Evolutionary conservation across 495 filamentous ascomycete species (phyloP), one percentile per base, ranked within the genome.

Genomic region (Aspergillus mulundensis): DNA sequence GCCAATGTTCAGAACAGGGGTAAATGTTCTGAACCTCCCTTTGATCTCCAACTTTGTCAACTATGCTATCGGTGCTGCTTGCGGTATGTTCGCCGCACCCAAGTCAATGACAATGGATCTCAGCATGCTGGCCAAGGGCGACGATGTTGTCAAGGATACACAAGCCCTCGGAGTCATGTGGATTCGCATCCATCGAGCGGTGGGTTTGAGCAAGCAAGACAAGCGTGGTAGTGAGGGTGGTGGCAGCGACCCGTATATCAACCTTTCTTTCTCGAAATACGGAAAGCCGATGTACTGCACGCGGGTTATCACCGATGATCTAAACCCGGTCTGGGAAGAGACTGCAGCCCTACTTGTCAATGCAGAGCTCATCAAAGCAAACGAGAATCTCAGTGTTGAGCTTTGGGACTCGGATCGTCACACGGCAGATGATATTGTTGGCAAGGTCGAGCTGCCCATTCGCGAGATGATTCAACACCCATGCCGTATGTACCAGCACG

Each of bases 231-330:
- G 83, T 59, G 74, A 87, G n/a, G 84, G 87, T 49, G 91, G 91
- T n/a, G 91, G 91, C 28, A 95, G 89, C 54, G 93, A 97, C 68
- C 90, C 93, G 0, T 97, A 96, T 66, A 91, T 97, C 67, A 83
- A 80, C 39, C 70, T 87, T 19, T 78, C 84, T 0, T 86, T 87
- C 71, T 85, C 82, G 12, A 96, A 97, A 70, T 97, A 95, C 57
- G 90, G 91, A 44, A 97, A 97, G 75, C 93, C 92, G 11, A 95
- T 95, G 88, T 97, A 96, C 67, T 96, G 91, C 68, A 96, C 93
- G 11, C 84, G 93, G 25, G 91, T 97, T 25, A 96, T 97, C 54
- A 87, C 90, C 14, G 92, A 97, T 66, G 89, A 96, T 60, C 77
- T 97, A 39, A 96, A 97, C 62, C 93, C 93, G 0, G 83, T 96